phyloP scores from a whole-genome alignment of 495 filamentous ascomycete species.

The Trichocladium antarcticum region DNA sequence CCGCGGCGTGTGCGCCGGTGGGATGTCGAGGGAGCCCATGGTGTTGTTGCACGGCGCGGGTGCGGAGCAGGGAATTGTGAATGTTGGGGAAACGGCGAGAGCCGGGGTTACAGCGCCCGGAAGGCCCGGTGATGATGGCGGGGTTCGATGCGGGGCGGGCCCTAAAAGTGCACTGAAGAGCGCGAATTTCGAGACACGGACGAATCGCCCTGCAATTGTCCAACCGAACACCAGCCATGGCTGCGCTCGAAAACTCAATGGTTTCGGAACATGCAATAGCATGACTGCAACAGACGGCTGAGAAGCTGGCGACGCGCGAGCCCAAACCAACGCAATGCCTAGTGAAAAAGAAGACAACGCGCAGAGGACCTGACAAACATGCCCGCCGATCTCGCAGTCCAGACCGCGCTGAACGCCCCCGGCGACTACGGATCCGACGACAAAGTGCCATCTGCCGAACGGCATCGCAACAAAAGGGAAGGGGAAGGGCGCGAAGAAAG shows the following conservation, averaged over 20 bases:
- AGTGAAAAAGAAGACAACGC: slow-evolving; percentile 7
- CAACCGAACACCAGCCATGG: neutral
- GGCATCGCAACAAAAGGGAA: slow-evolving; percentile 4
- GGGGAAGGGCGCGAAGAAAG: slow-evolving; percentile 17
- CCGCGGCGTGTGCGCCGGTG: slow-evolving; percentile 27
- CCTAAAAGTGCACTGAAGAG: too few species aligned
- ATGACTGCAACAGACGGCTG: slow-evolving; percentile 23
- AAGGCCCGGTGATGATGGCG: neutral
- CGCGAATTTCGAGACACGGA: too few species aligned
- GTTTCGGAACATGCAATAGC: slow-evolving; percentile 14
- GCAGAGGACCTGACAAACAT: slow-evolving; percentile 25
- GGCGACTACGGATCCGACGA: slow-evolving; percentile 9
- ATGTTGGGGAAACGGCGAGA: too few species aligned
- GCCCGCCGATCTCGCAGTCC: slow-evolving; percentile 20
- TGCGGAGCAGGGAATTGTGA: neutral
- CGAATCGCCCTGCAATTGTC: too few species aligned
- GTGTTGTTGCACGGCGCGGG: too few species aligned
- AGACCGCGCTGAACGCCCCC: slow-evolving; percentile 1
- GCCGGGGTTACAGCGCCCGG: neutral
- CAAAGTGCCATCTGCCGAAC: neutral
- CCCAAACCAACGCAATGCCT: neutral
- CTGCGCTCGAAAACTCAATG: neutral
- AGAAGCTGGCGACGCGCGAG: slow-evolving; percentile 4
- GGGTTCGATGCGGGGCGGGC: too few species aligned
- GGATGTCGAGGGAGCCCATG: slow-evolving; percentile 35